phyloP scores from a whole-genome alignment of 1,284 basidiomycete species.

The Pseudozyma pruni region DNA sequence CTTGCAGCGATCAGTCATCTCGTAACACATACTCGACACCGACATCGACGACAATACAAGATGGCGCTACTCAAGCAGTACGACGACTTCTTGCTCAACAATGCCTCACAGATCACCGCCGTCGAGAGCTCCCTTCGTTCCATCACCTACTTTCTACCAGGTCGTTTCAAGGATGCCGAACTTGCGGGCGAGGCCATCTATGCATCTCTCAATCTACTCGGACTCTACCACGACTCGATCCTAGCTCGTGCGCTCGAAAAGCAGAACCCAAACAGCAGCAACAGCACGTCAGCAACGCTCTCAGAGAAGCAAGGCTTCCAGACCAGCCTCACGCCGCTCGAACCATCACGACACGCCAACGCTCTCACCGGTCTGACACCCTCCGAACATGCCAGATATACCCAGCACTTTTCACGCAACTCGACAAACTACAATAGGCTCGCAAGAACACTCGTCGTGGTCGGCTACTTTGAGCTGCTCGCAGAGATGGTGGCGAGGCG shows the following conservation, averaged over 20 bases:
- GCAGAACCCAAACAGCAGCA: conserved; percentile 11
- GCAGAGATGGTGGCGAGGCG: conserved; percentile 69
- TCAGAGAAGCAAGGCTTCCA: conserved; percentile 9
- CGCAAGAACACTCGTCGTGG: conserved; percentile 63
- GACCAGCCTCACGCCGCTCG: conserved; percentile 2
- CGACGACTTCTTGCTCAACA: conserved; percentile 62
- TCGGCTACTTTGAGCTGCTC: conserved; percentile 67
- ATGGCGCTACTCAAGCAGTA: conserved; percentile 61
- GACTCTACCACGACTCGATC: conserved; percentile 70
- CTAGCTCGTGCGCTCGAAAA: conserved; percentile 62
- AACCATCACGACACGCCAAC: conserved; percentile 2
- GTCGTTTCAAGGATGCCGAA: conserved; percentile 95
- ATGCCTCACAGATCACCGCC: conserved; percentile 73
- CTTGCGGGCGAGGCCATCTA: conserved; percentile 70
- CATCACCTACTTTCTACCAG: conserved; percentile 92
- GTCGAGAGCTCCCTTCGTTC: conserved; percentile 88
- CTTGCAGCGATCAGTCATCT: too few species aligned
- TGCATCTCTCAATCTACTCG: conserved; percentile 68
- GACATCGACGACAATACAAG: too few species aligned
- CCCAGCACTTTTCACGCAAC: conserved; percentile 64
- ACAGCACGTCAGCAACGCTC: conserved; percentile 2
- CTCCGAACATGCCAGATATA: conserved; percentile 69
- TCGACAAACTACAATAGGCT: conserved; percentile 63
- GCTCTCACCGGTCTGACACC: conserved; percentile 34
- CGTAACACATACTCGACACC: too few species aligned